Base-by-base conservation (phyloP, 2,329 filamentous ascomycete species). In the Arthrobotrys entomopaga region DNA sequence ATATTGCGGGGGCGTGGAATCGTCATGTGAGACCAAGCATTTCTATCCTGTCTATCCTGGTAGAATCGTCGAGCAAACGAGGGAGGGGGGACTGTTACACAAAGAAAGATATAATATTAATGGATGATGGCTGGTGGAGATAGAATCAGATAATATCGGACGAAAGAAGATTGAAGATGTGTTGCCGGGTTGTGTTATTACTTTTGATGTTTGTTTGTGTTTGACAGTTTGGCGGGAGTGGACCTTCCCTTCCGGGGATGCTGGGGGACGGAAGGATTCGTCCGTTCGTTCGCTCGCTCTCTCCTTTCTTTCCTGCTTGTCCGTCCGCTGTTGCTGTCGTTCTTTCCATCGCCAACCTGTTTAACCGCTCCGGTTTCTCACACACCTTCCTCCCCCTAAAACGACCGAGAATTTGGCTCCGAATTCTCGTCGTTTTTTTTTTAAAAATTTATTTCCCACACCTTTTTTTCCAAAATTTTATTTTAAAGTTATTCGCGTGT, bases 351-450 rank as follows among this genome's bases (percentile, higher is more conserved):
- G 52, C 60, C 66, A 65, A 65, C 66, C 40, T 71, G 66, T 72
- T 72, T 72, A 65, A 72, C 67, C 67, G 67, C 54, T 53, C 58
- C 59, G 59, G 59, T 48, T 71, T 71, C 66, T 71, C 59, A 71
- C 65, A 64, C 67, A 65, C 67, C 67, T 72, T 72, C 67, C 67
- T 70, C 42, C 53, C 54, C 50, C 66, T 50, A 53, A 65, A 65
- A 64, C 67, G 46, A 58, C 53, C 46, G 66, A 40, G 66, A 59
- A 65, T 72, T 72, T 60, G 60, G 54, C 46, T 38, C 60, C 50
- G 48, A 56, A 53, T 65, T 60, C 67, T 57, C 61, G 57, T 70
- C 65, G 57, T 53, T 67, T 46, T 46, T 46, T 15, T 6, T 40
- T 40, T 40, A 7, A 34, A 34, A 34, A 10, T 46, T 56, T 63